Conservation (phyloP, 768 basidiomycete species). For the Trichaptum fuscoviolaceum region DNA sequence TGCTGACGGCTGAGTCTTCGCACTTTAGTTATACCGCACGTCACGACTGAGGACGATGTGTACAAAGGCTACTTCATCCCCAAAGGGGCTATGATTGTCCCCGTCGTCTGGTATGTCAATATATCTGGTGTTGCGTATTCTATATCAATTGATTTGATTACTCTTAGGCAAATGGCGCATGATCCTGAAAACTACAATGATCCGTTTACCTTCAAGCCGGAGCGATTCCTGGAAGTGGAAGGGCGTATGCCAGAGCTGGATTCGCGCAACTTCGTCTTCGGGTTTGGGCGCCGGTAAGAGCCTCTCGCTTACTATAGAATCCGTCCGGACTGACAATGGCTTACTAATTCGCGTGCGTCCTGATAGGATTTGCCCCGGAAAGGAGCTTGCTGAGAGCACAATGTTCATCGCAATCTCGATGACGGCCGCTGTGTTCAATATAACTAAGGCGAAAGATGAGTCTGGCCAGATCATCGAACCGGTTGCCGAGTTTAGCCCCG, state of each 20-base stretch:
- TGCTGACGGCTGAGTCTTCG: neutral
- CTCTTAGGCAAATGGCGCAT: constrained; percentile 27
- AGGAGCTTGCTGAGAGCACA: constrained; percentile 36
- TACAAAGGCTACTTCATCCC: constrained; percentile 29
- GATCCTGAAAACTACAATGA: constrained; percentile 23
- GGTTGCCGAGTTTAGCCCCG: constrained; percentile 17
- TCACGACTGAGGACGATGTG: constrained; percentile 26
- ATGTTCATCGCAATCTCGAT: constrained; percentile 31
- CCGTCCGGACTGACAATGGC: too few relatives aligned
- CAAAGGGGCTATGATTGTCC: neutral
- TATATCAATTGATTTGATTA: neutral
- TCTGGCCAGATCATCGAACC: neutral
- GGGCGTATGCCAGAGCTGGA: constrained; percentile 2
- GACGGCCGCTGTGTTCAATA: constrained; percentile 29
- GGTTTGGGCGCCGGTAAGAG: neutral
- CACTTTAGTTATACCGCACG: constrained; percentile 24
- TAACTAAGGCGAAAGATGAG: constrained; percentile 20
- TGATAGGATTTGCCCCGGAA: constrained; percentile 33
- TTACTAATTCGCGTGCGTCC: neutral
- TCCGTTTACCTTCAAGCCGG: constrained; percentile 24
- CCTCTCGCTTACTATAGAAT: too few relatives aligned
- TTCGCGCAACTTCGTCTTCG: neutral
- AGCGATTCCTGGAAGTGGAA: constrained; percentile 19
- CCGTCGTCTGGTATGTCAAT: neutral
- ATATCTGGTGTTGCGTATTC: neutral